Conservation (phyloP, 139 green algal genomes). For the Coccomyxa sp. region DNA sequence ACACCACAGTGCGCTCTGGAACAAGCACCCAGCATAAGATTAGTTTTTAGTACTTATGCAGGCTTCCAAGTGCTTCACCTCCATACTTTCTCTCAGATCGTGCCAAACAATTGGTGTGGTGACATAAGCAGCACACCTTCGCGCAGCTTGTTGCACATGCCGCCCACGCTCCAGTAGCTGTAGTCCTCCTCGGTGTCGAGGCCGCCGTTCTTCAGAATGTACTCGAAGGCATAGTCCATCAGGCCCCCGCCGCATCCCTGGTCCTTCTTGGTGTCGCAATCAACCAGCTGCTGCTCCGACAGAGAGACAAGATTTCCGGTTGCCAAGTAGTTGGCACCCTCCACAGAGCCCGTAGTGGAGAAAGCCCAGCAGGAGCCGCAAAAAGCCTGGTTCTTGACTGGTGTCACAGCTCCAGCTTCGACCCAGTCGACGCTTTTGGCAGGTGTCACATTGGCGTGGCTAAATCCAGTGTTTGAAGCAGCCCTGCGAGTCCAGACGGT, state of each 20-base stretch:
- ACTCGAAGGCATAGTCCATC: slow-evolving; percentile 51
- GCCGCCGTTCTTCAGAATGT: slow-evolving; percentile 68
- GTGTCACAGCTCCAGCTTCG: slow-evolving; percentile 69
- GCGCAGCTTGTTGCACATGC: slow-evolving; percentile 56
- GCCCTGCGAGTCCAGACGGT: neutral
- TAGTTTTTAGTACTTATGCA: too few species aligned
- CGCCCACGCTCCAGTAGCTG: slow-evolving; percentile 60
- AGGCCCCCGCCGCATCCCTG: slow-evolving; percentile 38
- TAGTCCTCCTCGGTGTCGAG: slow-evolving; percentile 86
- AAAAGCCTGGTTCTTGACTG: slow-evolving; percentile 91
- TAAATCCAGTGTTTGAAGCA: slow-evolving; percentile 25
- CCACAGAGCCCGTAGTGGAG: slow-evolving; percentile 74
- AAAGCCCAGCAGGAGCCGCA: slow-evolving; percentile 84
- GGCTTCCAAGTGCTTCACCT: too few species aligned
- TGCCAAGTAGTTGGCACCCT: slow-evolving; percentile 80
- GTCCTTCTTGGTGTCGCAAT: slow-evolving; percentile 71
- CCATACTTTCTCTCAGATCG: too few species aligned
- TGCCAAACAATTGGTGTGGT: too few species aligned
- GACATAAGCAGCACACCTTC: neutral
- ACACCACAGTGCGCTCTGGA: slow-evolving; percentile 8
- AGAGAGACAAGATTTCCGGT: slow-evolving; percentile 77
- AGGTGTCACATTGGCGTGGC: slow-evolving; percentile 37
- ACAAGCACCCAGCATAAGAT: neutral
- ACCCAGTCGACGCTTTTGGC: slow-evolving; percentile 75
- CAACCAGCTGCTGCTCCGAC: slow-evolving; percentile 92